Percentiles rank a stretch among this genome's conserved stretches.
phyloP scores from a whole-genome alignment of 768 basidiomycete species.

The Kwoniella sp. region DNA sequence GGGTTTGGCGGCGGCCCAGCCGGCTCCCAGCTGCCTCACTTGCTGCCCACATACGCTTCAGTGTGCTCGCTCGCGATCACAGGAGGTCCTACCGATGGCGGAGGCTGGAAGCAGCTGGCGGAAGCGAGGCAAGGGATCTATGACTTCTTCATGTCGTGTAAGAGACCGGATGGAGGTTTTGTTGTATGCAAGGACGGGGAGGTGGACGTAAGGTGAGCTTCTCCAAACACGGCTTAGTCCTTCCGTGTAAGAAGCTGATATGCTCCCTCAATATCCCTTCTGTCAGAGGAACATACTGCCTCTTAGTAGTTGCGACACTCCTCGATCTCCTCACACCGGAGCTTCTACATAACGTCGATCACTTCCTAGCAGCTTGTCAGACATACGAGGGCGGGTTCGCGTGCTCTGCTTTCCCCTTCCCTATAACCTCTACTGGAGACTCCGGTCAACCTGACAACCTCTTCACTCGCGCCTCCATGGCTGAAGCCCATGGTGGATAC shows the following conservation, averaged over 20 bases:
- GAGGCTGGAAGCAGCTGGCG: conserved; percentile 70
- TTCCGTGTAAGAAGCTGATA: conserved; percentile 12
- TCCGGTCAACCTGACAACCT: conserved; percentile 2
- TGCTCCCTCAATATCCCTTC: too few species aligned
- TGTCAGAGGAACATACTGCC: conserved; percentile 91
- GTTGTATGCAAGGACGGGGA: conserved; percentile 83
- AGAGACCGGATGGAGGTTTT: conserved; percentile 91
- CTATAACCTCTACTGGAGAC: conserved; percentile 59
- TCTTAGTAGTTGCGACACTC: conserved; percentile 78
- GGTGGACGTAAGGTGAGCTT: conserved; percentile 82
- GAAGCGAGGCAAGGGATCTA: conserved; percentile 78
- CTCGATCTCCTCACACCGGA: conserved; percentile 87
- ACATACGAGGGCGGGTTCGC: conserved; percentile 98
- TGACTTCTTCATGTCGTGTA: conserved; percentile 85
- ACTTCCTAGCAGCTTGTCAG: conserved; percentile 80
- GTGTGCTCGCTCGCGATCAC: conserved; percentile 81
- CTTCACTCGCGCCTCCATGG: conserved; percentile 60
- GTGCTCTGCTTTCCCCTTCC: conserved; percentile 73
- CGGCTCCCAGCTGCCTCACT: conserved; percentile 78
- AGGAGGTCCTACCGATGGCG: conserved; percentile 66
- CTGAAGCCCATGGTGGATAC: conserved; percentile 97
- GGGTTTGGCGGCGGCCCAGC: conserved; percentile 84
- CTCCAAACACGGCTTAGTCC: too few species aligned
- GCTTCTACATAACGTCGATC: conserved; percentile 72
- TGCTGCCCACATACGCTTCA: conserved; percentile 86